Conservation (phyloP, 768 basidiomycete species). For the Termitomyces sp. region DNA sequence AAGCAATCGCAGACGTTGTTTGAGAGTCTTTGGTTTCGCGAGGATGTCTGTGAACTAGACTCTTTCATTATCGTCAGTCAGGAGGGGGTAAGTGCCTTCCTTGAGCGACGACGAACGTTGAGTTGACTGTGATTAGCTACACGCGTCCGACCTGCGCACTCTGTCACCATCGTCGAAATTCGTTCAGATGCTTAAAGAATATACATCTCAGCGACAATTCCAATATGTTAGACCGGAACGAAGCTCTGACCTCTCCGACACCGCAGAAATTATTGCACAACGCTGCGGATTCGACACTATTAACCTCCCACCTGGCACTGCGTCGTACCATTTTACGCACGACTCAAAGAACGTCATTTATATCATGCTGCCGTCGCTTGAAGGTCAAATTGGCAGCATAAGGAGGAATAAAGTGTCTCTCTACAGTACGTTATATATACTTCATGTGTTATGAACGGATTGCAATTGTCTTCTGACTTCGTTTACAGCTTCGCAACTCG, state of each 20-base stretch:
- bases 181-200: constrained; percentile 35
- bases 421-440: constrained; percentile 39
- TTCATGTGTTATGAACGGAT: background rate
- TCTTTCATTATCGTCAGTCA: constrained; percentile 67
- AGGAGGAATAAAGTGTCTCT: constrained; percentile 44
- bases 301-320: constrained; percentile 29
- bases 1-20: constrained; percentile 31
- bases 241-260: constrained; percentile 21
- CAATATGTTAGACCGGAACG: constrained; percentile 45
- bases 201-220: constrained; percentile 54
- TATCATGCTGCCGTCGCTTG: constrained; percentile 48
- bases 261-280: constrained; percentile 38
- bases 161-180: constrained; percentile 50
- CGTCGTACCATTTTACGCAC: constrained; percentile 25
- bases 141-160: constrained; percentile 68
- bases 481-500: constrained; percentile 37
- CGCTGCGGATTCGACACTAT: constrained; percentile 50
- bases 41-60: constrained; percentile 56
- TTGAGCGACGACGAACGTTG: background rate
- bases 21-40: constrained; percentile 34
- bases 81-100: constrained; percentile 50
- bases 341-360: constrained; percentile 50
- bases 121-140: constrained; percentile 33
- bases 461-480: constrained; percentile 8
- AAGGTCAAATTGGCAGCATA: constrained; percentile 29